phyloP scores from a whole-genome alignment of 2,329 filamentous ascomycete species.

The Pseudogymnoascus sp. region DNA sequence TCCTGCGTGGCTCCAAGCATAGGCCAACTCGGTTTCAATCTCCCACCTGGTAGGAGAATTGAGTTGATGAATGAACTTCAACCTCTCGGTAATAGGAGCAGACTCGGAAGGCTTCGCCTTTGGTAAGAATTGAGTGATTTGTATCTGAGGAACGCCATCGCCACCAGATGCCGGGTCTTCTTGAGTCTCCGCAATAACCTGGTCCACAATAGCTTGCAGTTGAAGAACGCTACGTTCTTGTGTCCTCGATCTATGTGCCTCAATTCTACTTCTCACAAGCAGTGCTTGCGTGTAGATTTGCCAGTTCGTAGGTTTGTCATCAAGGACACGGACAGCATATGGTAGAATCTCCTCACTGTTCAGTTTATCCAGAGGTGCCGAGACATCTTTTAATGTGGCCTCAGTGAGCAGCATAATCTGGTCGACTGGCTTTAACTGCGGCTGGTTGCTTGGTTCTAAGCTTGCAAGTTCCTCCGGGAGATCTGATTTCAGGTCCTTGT shows the following conservation, averaged over 20 bases:
- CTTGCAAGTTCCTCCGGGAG: conserved; percentile 56
- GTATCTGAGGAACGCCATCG: conserved; percentile 34
- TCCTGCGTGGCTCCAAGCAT: conserved; percentile 84
- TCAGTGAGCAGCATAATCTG: conserved; percentile 87
- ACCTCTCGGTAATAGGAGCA: conserved; percentile 66
- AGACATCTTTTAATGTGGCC: conserved; percentile 79
- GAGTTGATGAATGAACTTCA: conserved; percentile 78
- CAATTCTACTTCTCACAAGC: conserved; percentile 81
- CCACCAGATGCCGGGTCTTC: conserved; percentile 18
- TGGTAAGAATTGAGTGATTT: conserved; percentile 74
- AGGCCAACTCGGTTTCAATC: conserved; percentile 84
- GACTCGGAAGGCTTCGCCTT: conserved; percentile 68
- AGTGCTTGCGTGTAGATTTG: conserved; percentile 94
- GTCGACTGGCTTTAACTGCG: conserved; percentile 73
- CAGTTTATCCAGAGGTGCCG: conserved; percentile 72
- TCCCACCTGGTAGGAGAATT: conserved; percentile 86
- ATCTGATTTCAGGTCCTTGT: conserved; percentile 33
- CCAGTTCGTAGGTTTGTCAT: conserved; percentile 91
- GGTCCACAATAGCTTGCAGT: conserved; percentile 89
- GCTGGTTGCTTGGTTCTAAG: conserved; percentile 72
- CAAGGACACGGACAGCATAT: conserved; percentile 79
- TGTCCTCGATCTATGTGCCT: conserved; percentile 79
- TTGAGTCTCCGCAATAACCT: conserved; percentile 79
- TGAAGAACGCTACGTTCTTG: conserved; percentile 85
- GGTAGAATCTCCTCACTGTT: conserved; percentile 92